Evolutionary conservation across 495 filamentous ascomycete species (phyloP), one percentile per base, ranked within the genome.

Genomic region (Thermothielavioides terrestris): DNA sequence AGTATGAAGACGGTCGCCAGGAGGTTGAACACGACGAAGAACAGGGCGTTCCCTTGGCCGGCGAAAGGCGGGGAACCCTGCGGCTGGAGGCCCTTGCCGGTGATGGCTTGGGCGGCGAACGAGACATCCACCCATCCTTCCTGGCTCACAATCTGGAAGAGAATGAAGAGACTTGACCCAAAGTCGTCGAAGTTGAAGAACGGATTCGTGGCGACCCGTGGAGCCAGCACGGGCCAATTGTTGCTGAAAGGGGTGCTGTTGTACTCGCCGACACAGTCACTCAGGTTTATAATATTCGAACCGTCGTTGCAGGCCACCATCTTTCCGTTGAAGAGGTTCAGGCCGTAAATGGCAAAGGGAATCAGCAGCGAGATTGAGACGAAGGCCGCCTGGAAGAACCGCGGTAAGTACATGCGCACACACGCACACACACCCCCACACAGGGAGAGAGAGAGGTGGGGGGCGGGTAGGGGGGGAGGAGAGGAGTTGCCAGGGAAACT

Each of bases 61-160:
- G 4, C 42, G 44, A 30, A 63, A 0, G 62, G 62, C 4, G 77
- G 72, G 53, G 79, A 82, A 15, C 71, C 59, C 37, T 79, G 62
- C 0, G 87, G 89, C 61, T 96, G 90, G 26, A 71, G 63, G 26
- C 69, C 88, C 42, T 72, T 69, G 18, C 86, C 88, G n/a, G 80
- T 87, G 48, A 96, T 94, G 30, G 76, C 79, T 73, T 94, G 83
- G 2, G 82, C 88, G 26, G 76, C 77, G 66, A 83, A 86, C 69
- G 92, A 89, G 0, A 95, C 92, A 63, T 91, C 88, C 9, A 82
- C 81, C 92, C 92, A 99, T 7, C 92, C 92, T 76, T 99, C 92
- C 59, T 97, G 90, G 22, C 91, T 96, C 14, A 99, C 94, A 68
- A 99, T 95, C 63, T 97, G 90, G 72, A 99, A 99, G 43, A 99